These are phyloP conservation scores for Fusarium sambucinum DNA, from an alignment of 2,329 filamentous ascomycete genomes.

Conservation along the genomic window DNA sequence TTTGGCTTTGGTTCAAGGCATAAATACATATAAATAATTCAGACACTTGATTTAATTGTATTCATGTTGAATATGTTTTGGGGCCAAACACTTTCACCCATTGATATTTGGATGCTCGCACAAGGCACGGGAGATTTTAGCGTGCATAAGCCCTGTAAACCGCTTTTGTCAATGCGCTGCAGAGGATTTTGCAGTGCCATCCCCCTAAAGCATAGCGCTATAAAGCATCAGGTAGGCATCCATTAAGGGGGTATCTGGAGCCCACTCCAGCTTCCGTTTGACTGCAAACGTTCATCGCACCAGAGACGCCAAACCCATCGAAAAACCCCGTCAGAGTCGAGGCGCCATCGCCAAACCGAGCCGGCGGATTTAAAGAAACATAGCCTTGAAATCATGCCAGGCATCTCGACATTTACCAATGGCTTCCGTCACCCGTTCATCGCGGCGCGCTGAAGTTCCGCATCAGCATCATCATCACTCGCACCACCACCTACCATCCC, in stretches of 20 bases:
- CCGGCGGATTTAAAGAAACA: slow-evolving; percentile 37
- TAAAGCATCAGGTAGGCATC: slow-evolving; percentile 23
- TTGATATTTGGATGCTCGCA: background rate
- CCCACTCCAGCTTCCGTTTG: slow-evolving; percentile 25
- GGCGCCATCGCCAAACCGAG: slow-evolving; percentile 47
- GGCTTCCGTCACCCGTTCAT: slow-evolving; percentile 66
- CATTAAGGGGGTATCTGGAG: slow-evolving; percentile 21
- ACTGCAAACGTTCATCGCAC: slow-evolving; percentile 42
- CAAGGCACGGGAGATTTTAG: slow-evolving; percentile 18
- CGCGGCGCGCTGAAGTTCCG: slow-evolving; percentile 62
- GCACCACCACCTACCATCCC: slow-evolving; percentile 50
- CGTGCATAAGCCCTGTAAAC: slow-evolving; percentile 19
- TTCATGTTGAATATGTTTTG: background rate
- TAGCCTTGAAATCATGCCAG: slow-evolving; percentile 54
- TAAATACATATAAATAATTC: background rate
- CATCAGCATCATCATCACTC: slow-evolving; percentile 55
- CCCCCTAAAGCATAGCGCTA: slow-evolving; percentile 26
- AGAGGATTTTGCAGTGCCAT: slow-evolving; percentile 22
- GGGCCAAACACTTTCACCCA: background rate
- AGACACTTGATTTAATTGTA: background rate
- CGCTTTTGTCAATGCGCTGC: slow-evolving; percentile 17
- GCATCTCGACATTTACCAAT: slow-evolving; percentile 56
- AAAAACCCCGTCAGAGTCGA: slow-evolving; percentile 48
- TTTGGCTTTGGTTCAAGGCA: fast-evolving
- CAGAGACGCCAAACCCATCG: slow-evolving; percentile 44